phyloP scores from a whole-genome alignment of 202 grass and related monocot species.

The Sporobolus alterniflorus region DNA sequence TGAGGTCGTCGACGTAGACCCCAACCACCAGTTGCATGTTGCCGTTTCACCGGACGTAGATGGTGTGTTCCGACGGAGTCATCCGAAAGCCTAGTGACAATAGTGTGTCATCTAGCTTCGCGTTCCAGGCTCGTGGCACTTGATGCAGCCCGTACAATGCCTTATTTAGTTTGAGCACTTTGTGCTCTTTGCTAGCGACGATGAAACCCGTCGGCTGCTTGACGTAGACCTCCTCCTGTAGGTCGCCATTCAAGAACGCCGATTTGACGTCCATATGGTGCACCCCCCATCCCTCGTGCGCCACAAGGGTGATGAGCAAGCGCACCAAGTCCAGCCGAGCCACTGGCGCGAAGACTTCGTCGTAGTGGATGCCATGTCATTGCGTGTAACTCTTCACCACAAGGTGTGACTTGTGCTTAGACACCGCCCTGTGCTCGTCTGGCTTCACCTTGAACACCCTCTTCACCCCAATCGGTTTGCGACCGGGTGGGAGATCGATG shows the following conservation, averaged over 20 bases:
- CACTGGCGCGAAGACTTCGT: too few species aligned
- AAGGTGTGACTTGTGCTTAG: too few species aligned
- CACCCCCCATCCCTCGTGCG: too few species aligned
- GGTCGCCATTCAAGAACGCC: neutral
- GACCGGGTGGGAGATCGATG: too few species aligned
- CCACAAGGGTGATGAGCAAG: too few species aligned
- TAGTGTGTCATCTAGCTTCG: neutral
- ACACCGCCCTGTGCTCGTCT: too few species aligned
- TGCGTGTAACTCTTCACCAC: too few species aligned
- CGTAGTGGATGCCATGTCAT: too few species aligned
- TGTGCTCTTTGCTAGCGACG: neutral
- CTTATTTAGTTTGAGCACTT: neutral
- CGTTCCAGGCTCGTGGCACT: neutral
- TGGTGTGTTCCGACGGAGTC: neutral
- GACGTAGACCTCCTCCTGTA: neutral
- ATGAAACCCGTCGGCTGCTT: neutral
- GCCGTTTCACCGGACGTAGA: neutral
- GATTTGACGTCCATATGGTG: too few species aligned
- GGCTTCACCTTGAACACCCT: too few species aligned
- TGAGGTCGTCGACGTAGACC: neutral
- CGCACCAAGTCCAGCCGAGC: too few species aligned
- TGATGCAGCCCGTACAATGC: neutral
- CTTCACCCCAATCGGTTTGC: too few species aligned
- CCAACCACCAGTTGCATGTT: neutral
- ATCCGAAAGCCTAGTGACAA: neutral